Evolutionary conservation across 805 yeast genomes (phyloP), one percentile per base, ranked within the genome.

Genomic region (Starmerella potacharoeniae): DNA sequence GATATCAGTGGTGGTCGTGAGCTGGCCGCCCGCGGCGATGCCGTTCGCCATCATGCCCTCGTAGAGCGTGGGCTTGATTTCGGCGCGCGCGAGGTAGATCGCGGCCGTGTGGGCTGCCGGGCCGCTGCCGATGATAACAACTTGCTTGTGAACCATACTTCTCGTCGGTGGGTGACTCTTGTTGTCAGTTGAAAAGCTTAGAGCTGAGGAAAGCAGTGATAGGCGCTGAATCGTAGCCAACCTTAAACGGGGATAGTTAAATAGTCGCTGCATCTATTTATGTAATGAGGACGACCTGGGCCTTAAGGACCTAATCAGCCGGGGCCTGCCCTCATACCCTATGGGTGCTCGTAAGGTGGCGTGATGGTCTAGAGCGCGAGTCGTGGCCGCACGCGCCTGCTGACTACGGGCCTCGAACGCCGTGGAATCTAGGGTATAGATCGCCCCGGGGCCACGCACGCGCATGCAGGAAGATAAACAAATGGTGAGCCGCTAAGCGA

Each of bases 21-120:
- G 78, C 75, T 93, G 99, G 58, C 98, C 98, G 66, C 98, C 98
- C 31, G 98, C 96, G 53, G 98, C 98, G 64, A 91, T 79, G 64
- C 98, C 98, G 72, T 93, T 93, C 62, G 98, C 98, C 68, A 84
- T 75, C 84, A 91, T 77, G 66, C 98, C 98, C 75, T 93, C 98
- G 73, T 89, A 93, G 64, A 93, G 72, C 34, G 86, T 82, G 29
- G 98, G 97, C 72, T 85, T 83, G 68, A 89, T 81, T 77, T 93
- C 98, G 44, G 98, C 98, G 73, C 98, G 84, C 34, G 97, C 84
- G 54, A 93, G 77, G 72, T 93, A 93, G 71, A 93, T 87, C 62
- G 98, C 98, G 51, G 98, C 98, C 45, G 98, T 93, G 78, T 93
- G 96, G 54, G 97, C 98, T 55, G 98, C 98, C 55, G 98, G 98